Conservation (phyloP, 371 early-diverging fungal genomes). For the Fennellomyces sp. region DNA sequence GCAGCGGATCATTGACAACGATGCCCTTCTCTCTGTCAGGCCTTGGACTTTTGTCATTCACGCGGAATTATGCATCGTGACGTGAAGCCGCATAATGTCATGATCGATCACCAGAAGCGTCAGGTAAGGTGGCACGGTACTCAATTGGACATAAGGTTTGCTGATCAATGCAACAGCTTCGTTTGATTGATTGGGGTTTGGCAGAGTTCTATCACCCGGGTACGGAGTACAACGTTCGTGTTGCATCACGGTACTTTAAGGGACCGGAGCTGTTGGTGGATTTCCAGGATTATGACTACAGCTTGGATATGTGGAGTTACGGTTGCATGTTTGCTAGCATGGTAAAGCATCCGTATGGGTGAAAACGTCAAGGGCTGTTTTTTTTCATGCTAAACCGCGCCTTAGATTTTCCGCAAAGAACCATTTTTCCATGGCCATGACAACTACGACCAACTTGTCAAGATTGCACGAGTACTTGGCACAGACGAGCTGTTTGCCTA, state of each 20-base stretch:
- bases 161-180: constrained; percentile 57
- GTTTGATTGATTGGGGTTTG: constrained; percentile 99
- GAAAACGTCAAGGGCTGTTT: not conserved
- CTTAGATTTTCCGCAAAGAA: constrained; percentile 95
- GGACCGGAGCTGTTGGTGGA: constrained; percentile 99
- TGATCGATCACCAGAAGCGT: constrained; percentile 97
- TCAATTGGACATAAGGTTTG: not conserved
- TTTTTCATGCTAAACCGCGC: not conserved
- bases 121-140: constrained; percentile 50
- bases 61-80: constrained; percentile 99
- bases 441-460: constrained; percentile 98
- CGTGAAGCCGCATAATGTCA: constrained; percentile 99
- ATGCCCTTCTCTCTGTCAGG: no score
- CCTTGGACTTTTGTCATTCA: constrained; percentile 97
- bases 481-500: constrained; percentile 92
- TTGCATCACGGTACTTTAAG: constrained; percentile 99
- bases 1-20: no score
- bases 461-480: constrained; percentile 97
- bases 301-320: constrained; percentile 99
- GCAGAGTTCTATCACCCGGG: constrained; percentile 99
- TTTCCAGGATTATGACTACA: constrained; percentile 98
- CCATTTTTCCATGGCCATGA: constrained; percentile 99
- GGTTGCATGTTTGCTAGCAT: constrained; percentile 99
- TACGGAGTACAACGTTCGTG: constrained; percentile 97
- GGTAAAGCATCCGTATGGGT: no score